Evolutionary conservation across 2,329 filamentous ascomycete species (phyloP), one percentile per base, ranked within the genome.

Genomic region (Knufia fluminis): DNA sequence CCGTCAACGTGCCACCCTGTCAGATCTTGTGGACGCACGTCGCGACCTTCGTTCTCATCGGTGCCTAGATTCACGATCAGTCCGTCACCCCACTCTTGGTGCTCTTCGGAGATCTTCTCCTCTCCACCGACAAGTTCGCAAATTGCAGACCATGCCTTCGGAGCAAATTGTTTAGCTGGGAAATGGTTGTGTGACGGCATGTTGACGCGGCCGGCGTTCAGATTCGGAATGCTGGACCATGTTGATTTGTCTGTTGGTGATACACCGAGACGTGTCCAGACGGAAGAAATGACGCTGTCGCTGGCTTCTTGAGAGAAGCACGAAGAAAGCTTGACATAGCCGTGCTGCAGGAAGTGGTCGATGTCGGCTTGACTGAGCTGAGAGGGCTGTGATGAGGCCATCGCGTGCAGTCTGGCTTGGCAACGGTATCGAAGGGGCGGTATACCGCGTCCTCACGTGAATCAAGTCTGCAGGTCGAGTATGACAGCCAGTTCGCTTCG

Each of bases 51-150:
- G 42, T 68, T 68, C 45, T 75, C 72, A 0, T 71, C 61, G 1
- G 72, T 78, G 10, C 83, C 83, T 6, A 86, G 71, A 63, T 85
- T 86, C 35, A 86, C 80, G 58, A 86, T 86, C 49, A 85, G 74
- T 3, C 74, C 74, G 66, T 86, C 82, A 55, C 73, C 73, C 82
- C 82, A 85, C n/a, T 66, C 61, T n/a, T 71, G 71, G 23, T 71
- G 75, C 1, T 49, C 39, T 16, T 46, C 45, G 1, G 65, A 61
- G 28, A 83, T 65, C 6, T 73, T 71, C 28, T 76, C 75, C 54
- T 80, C 76, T 49, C 81, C 82, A 47, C 81, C 82, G 50, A 82
- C 75, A 8, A 86, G 72, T 62, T 82, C 76, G 62, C 77, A 79
- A 53, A 85, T 83, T 16, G 79, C 80, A 0, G 71, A 66, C 81